Conservation (phyloP, 31 red algal species). For the Endocladia muricata region DNA sequence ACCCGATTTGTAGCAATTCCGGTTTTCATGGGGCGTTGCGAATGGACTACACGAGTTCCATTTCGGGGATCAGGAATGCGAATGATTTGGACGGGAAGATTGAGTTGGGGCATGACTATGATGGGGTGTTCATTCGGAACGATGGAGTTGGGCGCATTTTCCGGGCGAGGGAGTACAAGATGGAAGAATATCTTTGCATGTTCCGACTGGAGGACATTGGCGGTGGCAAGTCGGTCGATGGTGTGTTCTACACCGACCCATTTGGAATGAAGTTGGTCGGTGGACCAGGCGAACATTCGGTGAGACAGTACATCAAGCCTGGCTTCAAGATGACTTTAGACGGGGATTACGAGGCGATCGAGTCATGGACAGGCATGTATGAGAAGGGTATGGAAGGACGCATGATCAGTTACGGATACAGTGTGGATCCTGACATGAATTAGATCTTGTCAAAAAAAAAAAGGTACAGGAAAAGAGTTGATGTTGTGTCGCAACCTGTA, state of each 20-base stretch:
- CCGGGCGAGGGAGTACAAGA: not conserved
- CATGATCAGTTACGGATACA: constrained; percentile 12
- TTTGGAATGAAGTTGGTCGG: constrained; percentile 19
- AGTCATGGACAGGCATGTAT: constrained; percentile 44
- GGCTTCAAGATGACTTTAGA: constrained; percentile 26
- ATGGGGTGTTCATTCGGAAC: constrained; percentile 1
- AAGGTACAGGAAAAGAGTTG: not conserved
- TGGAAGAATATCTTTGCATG: constrained; percentile 26
- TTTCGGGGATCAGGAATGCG: constrained; percentile 19
- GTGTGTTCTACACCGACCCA: constrained; percentile 70
- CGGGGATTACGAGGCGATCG: constrained; percentile 32
- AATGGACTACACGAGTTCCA: constrained; percentile 38
- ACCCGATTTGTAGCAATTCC: constrained; percentile 16
- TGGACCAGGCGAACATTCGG: constrained; percentile 16
- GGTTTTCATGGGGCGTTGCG: constrained; percentile 12
- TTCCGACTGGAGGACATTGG: constrained; percentile 5
- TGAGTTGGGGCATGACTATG: constrained; percentile 6
- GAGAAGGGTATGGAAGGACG: not conserved
- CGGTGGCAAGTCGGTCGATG: not conserved
- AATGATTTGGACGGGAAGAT: constrained; percentile 16
- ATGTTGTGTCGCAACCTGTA: too few relatives aligned
- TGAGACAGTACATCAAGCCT: constrained; percentile 65
- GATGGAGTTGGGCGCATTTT: constrained; percentile 16
- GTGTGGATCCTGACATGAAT: constrained; percentile 46
- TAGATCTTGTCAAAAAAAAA: too few relatives aligned